A percentile compares a stretch with the other conserved stretches of the same genome.
These are phyloP conservation scores for Hypoxylon sp. DNA, from an alignment of 2,329 filamentous ascomycete genomes.

Conservation along the genomic window DNA sequence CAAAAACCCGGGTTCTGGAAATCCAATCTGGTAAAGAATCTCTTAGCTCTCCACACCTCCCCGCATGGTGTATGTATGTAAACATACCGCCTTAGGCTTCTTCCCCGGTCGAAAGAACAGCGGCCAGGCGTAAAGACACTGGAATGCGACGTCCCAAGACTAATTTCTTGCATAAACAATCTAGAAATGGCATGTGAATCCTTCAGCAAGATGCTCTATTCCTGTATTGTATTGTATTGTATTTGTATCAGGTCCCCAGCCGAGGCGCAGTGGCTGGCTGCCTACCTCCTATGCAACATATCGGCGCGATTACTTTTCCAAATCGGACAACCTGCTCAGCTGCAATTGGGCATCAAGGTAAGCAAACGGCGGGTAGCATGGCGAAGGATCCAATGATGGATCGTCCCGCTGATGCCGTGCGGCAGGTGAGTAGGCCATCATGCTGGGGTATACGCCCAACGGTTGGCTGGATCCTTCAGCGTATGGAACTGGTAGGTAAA, in stretches of 20 bases:
- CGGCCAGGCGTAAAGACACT: constrained; percentile 22
- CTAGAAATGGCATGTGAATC: constrained; percentile 25
- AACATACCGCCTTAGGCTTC: constrained; percentile 12
- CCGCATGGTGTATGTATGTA: constrained; percentile 24
- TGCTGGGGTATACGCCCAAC: not conserved
- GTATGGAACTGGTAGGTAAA: constrained; percentile 21
- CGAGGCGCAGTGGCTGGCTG: constrained; percentile 19
- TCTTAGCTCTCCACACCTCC: constrained; percentile 11
- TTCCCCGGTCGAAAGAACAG: constrained; percentile 10
- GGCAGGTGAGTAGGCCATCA: constrained; percentile 8
- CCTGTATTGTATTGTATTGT: constrained; percentile 15
- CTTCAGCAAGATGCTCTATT: constrained; percentile 10
- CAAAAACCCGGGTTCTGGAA: constrained; percentile 17
- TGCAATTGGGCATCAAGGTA: not conserved
- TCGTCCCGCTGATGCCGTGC: constrained; percentile 4
- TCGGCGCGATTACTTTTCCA: constrained; percentile 17
- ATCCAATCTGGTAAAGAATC: constrained; percentile 19
- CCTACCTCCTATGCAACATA: constrained; percentile 17
- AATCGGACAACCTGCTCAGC: constrained; percentile 12
- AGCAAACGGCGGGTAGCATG: constrained; percentile 1
- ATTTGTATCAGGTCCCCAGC: too few relatives aligned
- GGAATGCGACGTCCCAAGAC: constrained; percentile 16
- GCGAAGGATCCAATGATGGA: constrained; percentile 21
- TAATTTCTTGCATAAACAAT: not conserved
- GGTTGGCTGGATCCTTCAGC: constrained; percentile 20